Evolutionary conservation across 495 filamentous ascomycete species (phyloP), one percentile per base, ranked within the genome.

Genomic region (Hypoxylon fuscum): DNA sequence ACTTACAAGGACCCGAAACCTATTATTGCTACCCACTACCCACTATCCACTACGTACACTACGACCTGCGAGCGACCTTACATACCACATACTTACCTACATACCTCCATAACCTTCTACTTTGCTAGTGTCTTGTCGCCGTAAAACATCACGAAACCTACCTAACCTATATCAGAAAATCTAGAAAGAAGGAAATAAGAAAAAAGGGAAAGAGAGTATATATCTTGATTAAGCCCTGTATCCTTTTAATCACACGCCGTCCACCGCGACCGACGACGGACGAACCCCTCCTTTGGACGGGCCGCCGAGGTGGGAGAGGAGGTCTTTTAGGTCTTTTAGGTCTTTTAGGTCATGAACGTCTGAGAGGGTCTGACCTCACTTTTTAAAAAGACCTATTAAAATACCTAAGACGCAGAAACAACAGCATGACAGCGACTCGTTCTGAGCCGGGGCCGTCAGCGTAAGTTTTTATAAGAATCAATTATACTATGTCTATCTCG

Each of bases 251-350:
- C 25, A n/a, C 21, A 14, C 45, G n/a, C 31, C 35, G 23, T 55
- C 55, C 12, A 47, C 52, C 51, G 41, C 41, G 23, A 47, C 56
- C 50, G 50, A 46, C 52, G 46, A 54, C 56, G 52, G 63, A 46
- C 63, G 56, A 61, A 66, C 63, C 63, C 63, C 63, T 66, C 63
- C 63, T 66, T 61, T 52, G 56, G 63, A 66, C 52, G 57, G 63
- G 56, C 50, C 63, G 63, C 57, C 63, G 34, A 56, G 62, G 56
- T 51, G 63, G 52, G 57, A 57, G 47, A 45, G 23, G 50, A 51
- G 63, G 62, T 27, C n/a, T n/a, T n/a, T n/a, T n/a, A n/a, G n/a
- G n/a, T n/a, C n/a, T n/a, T n/a, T n/a, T n/a, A n/a, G n/a, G n/a
- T n/a, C n/a, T n/a, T n/a, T 27, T 8, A 3, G 8, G 25, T 59